phyloP scores from a whole-genome alignment of 1,284 basidiomycete genomes.

The Naganishia liquefaciens region DNA sequence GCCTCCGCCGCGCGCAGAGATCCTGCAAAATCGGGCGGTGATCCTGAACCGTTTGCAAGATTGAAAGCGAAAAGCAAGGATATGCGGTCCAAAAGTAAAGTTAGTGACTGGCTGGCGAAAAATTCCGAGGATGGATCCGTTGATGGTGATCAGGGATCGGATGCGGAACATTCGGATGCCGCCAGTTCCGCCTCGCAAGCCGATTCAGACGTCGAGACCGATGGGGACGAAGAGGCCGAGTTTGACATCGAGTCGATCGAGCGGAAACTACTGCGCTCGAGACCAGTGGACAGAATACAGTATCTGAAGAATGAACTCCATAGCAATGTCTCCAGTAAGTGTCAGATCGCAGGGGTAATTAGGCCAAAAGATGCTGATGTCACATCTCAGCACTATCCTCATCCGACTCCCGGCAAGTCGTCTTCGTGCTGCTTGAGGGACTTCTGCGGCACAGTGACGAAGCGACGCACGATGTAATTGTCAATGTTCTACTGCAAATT shows the following conservation, averaged over 20 bases:
- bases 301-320: conserved; percentile 23
- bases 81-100: conserved; percentile 48
- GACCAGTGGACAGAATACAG: conserved; percentile 22
- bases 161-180: not conserved
- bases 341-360: not conserved
- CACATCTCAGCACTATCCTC: conserved; percentile 5
- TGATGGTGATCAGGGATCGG: conserved; percentile 8
- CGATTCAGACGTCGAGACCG: not conserved
- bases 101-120: conserved; percentile 52
- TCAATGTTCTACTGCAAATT: conserved; percentile 16
- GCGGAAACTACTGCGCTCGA: conserved; percentile 17
- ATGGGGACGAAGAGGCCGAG: conserved; percentile 8
- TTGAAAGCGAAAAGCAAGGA: conserved; percentile 28
- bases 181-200: not conserved
- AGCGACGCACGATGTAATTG: conserved; percentile 28
- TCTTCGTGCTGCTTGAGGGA: conserved; percentile 19
- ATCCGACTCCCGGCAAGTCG: conserved; percentile 16
- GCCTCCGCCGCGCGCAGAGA: conserved; percentile 5
- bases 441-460: conserved; percentile 28
- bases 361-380: not conserved
- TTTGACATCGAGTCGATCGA: conserved; percentile 23
- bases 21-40: conserved; percentile 20
- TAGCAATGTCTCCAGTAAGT: conserved; percentile 8
- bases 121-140: conserved; percentile 29
- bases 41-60: conserved; percentile 21